Evolutionary conservation across 192 early-diverging fungal genomes (phyloP).

Genomic region (Coemansia asiatica): DNA sequence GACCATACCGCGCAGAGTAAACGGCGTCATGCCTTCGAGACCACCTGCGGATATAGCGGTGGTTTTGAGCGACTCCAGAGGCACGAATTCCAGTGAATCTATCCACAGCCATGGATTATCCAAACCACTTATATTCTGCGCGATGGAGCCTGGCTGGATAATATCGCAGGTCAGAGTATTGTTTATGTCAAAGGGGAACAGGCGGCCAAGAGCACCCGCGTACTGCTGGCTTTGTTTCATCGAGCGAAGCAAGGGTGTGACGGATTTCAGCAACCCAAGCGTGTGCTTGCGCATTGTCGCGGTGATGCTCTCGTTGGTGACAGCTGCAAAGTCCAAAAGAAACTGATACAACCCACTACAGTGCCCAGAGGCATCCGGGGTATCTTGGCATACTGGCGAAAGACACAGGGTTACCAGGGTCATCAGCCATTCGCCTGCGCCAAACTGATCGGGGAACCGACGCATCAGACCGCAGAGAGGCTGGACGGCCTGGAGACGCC

Average conservation of each 20-base stretch:
- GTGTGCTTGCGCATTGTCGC: conserved; percentile 40
- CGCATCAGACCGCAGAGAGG: conserved; percentile 40
- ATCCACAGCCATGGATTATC: conserved; percentile 51
- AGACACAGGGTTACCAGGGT: conserved; percentile 40
- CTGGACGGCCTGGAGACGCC: conserved; percentile 34
- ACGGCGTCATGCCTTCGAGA: conserved; percentile 52
- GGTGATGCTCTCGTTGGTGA: conserved; percentile 41
- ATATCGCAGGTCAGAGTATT: conserved; percentile 29
- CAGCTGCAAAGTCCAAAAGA: conserved; percentile 40
- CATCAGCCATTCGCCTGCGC: conserved; percentile 42
- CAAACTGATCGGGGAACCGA: conserved; percentile 46
- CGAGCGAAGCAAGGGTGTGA: conserved; percentile 21
- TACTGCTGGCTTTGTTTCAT: background rate
- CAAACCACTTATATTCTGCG: conserved; percentile 2
- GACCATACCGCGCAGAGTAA: conserved; percentile 43
- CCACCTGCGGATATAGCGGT: conserved; percentile 18
- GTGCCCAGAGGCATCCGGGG: background rate
- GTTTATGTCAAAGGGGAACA: conserved; percentile 43
- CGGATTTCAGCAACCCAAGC: conserved; percentile 23
- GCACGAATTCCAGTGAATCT: conserved; percentile 42
- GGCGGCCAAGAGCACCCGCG: conserved; percentile 26
- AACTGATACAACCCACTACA: conserved; percentile 14
- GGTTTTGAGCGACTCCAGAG: conserved; percentile 17
- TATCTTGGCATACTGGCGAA: conserved; percentile 21
- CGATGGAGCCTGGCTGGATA: conserved; percentile 8